Base-by-base conservation (phyloP, 164 flowering plant genomes). In the Tinospora cordifolia region DNA sequence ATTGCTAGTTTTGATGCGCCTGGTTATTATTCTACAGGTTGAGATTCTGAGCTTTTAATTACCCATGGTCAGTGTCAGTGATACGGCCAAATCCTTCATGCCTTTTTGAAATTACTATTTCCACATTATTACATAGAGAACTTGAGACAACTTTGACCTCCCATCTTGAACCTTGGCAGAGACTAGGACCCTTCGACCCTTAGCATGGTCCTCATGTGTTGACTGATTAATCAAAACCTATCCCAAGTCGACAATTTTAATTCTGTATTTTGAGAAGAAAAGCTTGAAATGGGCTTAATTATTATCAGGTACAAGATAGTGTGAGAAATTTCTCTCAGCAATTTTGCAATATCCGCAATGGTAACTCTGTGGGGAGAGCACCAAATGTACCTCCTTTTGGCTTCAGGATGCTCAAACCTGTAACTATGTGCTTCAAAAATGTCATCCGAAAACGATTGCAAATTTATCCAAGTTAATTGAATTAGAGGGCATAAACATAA, bases 371-470 rank as follows among this genome's bases (percentile, higher is more conserved):
- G 54, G 25, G 75, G 51, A 0, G 78, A 76, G 49, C n/a, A n/a
- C n/a, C 78, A 76, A 27, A 71, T 71, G 44, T 76, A 76, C 24
- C 78, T 54, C 30, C 78, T 75, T 25, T 76, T 68, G 3, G 78
- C 78, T 51, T 71, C 58, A 10, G 78, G 78, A 65, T 71, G 75
- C 51, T 76, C 75, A 57, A 63, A 72, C 69, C 71, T 39, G 57
- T 27, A 72, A 22, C 71, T 68, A 41, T 76, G 78, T 8, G 78
- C 75, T 64, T 57, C 68, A 24, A 71, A 71, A 10, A 75, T 44
- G 51, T 75, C 78, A 54, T 75, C 78, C 44, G 71, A 6, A 66
- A n/a, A n/a, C n/a, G n/a, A n/a, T n/a, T n/a, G n/a, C n/a, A n/a
- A n/a, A n/a, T n/a, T n/a, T n/a, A n/a, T 76, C 66, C 63, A 79